phyloP scores from a whole-genome alignment of 2,329 filamentous ascomycete genomes.

The Zymoseptoria ardabiliae region DNA sequence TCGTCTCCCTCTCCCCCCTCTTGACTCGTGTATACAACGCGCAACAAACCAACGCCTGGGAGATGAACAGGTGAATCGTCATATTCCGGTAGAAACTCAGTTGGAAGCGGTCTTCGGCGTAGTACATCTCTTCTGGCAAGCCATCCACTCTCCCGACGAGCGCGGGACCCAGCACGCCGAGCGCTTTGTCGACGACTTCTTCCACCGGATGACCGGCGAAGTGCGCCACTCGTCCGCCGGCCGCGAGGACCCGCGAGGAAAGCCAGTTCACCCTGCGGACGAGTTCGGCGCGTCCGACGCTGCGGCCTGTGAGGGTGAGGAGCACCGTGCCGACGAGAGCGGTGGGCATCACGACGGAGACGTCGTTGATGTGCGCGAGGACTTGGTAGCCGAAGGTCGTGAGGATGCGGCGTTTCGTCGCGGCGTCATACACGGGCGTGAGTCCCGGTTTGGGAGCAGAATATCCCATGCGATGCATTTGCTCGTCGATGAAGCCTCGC shows the following conservation, averaged over 20 bases:
- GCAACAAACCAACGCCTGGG: slow-evolving; percentile 81
- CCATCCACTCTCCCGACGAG: slow-evolving; percentile 74
- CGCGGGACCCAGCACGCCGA: slow-evolving; percentile 85
- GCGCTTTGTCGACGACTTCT: slow-evolving; percentile 76
- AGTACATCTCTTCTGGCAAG: slow-evolving; percentile 84
- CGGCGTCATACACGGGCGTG: slow-evolving; percentile 35
- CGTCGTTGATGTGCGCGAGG: slow-evolving; percentile 86
- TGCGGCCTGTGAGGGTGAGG: slow-evolving; percentile 81
- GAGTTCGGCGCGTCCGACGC: slow-evolving; percentile 80
- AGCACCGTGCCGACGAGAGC: slow-evolving; percentile 91
- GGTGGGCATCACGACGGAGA: slow-evolving; percentile 97
- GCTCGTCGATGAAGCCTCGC: slow-evolving; percentile 69
- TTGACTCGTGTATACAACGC: slow-evolving; percentile 90
- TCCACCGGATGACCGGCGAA: slow-evolving; percentile 75
- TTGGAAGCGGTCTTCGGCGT: slow-evolving; percentile 89
- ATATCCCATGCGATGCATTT: slow-evolving; percentile 48
- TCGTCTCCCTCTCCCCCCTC: slow-evolving; percentile 65
- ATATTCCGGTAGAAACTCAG: slow-evolving; percentile 98
- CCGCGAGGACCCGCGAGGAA: slow-evolving; percentile 68
- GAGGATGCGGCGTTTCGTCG: slow-evolving; percentile 59
- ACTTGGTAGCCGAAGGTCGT: slow-evolving; percentile 88
- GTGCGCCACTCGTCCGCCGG: slow-evolving; percentile 88
- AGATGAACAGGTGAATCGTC: slow-evolving; percentile 97
- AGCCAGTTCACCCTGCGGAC: slow-evolving; percentile 87
- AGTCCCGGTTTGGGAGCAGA: slow-evolving; percentile 26